Evolutionary conservation across 1,284 basidiomycete genomes (phyloP).

Genomic region (Cutaneotrichosporon sp.): DNA sequence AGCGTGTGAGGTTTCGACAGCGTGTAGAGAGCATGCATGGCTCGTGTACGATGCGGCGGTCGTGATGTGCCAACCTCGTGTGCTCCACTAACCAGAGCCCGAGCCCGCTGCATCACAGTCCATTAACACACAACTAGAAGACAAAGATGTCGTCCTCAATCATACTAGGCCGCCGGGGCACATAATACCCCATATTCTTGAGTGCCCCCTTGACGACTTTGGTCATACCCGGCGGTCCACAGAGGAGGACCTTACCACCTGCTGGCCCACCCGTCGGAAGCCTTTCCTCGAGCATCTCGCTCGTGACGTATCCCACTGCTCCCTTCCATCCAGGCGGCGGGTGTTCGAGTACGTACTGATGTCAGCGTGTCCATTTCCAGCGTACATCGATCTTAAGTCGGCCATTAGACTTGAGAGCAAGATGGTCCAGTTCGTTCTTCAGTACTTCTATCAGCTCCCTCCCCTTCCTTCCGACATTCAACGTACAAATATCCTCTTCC

Average conservation of each 20-base stretch:
- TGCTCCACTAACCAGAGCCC: neutral
- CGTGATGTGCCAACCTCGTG: neutral
- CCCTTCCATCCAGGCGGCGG: slow-evolving; percentile 81
- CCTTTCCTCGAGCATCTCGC: slow-evolving; percentile 82
- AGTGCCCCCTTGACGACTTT: slow-evolving; percentile 75
- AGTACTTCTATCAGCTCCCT: slow-evolving; percentile 58
- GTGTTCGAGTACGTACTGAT: slow-evolving; percentile 83
- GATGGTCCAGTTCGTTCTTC: slow-evolving; percentile 72
- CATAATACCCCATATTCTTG: slow-evolving; percentile 77
- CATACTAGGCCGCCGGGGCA: slow-evolving; percentile 72
- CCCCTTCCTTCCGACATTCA: slow-evolving; percentile 15
- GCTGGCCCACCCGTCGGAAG: slow-evolving; percentile 46
- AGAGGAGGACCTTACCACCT: slow-evolving; percentile 69
- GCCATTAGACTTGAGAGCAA: slow-evolving; percentile 59
- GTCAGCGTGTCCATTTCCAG: slow-evolving; percentile 12
- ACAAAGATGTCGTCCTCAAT: slow-evolving; percentile 74
- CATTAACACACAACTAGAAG: slow-evolving; percentile 32
- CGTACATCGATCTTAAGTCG: slow-evolving; percentile 71
- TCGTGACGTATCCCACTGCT: slow-evolving; percentile 86
- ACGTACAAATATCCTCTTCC: slow-evolving; percentile 68
- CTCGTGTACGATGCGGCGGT: slow-evolving; percentile 1
- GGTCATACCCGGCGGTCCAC: slow-evolving; percentile 95
- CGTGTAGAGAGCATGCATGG: slow-evolving; percentile 7
- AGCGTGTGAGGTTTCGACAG: neutral
- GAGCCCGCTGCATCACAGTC: no score